Conservation (phyloP, 257 asterid species). For the Nicotiana otophora region DNA sequence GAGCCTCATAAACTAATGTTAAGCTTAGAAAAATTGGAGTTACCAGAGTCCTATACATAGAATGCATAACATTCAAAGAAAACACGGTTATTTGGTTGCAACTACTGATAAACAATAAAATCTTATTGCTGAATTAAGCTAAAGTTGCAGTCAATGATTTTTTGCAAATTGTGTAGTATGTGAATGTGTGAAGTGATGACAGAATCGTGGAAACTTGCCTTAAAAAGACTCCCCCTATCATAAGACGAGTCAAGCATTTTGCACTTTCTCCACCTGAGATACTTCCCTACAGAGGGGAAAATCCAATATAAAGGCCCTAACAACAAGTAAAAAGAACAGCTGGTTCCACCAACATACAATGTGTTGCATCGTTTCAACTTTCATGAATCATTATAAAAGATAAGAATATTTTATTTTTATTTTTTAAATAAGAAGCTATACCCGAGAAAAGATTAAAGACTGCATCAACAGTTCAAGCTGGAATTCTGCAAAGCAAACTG, state of each 20-base stretch:
- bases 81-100: background rate
- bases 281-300: conserved; percentile 53
- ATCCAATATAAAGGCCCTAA: background rate
- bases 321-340: background rate
- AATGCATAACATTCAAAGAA: background rate
- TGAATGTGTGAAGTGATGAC: background rate
- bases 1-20: conserved; percentile 1
- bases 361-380: background rate
- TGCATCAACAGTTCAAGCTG: conserved; percentile 97
- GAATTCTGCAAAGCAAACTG: conserved; percentile 62
- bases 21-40: background rate
- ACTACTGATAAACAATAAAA: background rate
- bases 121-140: background rate
- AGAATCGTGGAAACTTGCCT: conserved; percentile 41
- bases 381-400: background rate
- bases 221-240: conserved; percentile 78
- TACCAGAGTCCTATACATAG: background rate
- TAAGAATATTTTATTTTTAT: background rate
- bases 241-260: conserved; percentile 65
- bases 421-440: conserved; percentile 15
- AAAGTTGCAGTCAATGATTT: background rate
- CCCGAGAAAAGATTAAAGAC: conserved; percentile 91
- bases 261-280: conserved; percentile 75
- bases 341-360: conserved; percentile 3
- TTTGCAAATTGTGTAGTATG: background rate